phyloP scores from a whole-genome alignment of 208 protist genomes.

The Trypanosoma cruzi region DNA sequence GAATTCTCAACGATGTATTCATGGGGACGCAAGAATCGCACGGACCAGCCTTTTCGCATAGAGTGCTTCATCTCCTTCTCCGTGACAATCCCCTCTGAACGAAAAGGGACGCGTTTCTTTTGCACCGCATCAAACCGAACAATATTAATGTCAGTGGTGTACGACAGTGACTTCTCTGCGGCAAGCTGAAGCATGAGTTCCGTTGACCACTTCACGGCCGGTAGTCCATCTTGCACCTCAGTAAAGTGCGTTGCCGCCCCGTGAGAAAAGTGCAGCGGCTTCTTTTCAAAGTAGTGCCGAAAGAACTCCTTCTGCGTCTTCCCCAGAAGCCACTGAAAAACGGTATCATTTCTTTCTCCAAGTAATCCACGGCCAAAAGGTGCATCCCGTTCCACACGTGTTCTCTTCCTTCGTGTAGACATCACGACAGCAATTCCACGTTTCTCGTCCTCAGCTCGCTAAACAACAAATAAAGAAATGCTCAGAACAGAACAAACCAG shows the following conservation, averaged over 20 bases:
- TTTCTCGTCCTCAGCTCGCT: too few species aligned
- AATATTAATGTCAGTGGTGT: slow-evolving; percentile 52
- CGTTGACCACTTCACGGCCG: slow-evolving; percentile 57
- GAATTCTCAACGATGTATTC: slow-evolving; percentile 65
- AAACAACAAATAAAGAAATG: not conserved
- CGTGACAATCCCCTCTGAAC: slow-evolving; percentile 28
- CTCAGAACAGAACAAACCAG: not conserved
- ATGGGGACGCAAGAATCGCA: slow-evolving; percentile 87
- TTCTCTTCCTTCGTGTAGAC: not conserved
- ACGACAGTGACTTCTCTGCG: slow-evolving; percentile 31
- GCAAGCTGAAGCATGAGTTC: slow-evolving; percentile 47
- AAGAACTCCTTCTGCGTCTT: slow-evolving; percentile 66
- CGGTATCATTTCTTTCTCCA: slow-evolving; percentile 10
- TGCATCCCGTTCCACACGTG: not conserved
- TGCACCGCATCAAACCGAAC: slow-evolving; percentile 50
- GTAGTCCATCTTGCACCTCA: slow-evolving; percentile 31
- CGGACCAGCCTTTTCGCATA: slow-evolving; percentile 78
- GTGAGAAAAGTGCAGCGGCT: slow-evolving; percentile 51
- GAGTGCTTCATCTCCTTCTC: slow-evolving; percentile 39
- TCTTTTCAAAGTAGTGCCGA: slow-evolving; percentile 79
- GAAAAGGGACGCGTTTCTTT: slow-evolving; percentile 48
- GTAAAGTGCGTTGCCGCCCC: slow-evolving; percentile 41
- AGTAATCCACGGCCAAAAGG: too few species aligned
- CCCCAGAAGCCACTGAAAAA: slow-evolving; percentile 63
- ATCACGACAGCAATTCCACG: not conserved